Evolutionary conservation across 768 basidiomycete genomes (phyloP).

Genomic region (Rhizopogon roseolus): DNA sequence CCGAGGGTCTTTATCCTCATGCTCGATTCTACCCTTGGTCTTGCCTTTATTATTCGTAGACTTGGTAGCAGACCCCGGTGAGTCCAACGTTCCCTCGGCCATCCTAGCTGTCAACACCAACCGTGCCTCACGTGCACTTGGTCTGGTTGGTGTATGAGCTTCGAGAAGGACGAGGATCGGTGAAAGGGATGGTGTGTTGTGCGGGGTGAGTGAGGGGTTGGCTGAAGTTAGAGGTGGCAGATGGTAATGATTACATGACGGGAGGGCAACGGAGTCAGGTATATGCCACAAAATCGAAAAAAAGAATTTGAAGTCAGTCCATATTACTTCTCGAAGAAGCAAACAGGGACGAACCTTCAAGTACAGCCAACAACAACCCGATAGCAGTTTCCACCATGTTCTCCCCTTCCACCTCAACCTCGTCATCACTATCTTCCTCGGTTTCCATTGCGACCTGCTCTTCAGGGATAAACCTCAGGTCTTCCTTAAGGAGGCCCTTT

Average conservation of each 20-base stretch:
- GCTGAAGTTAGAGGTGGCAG: slow-evolving; percentile 4
- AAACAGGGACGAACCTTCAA: slow-evolving; percentile 61
- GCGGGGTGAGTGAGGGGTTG: neutral
- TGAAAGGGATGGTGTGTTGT: neutral
- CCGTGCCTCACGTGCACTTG: slow-evolving; percentile 70
- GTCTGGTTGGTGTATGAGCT: slow-evolving; percentile 34
- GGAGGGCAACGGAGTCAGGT: slow-evolving; percentile 13
- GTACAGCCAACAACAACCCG: slow-evolving; percentile 73
- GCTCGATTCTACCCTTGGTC: slow-evolving; percentile 29
- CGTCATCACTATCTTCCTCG: slow-evolving; percentile 57
- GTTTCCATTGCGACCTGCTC: slow-evolving; percentile 35
- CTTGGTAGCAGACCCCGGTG: slow-evolving; percentile 29
- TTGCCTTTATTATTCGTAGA: slow-evolving; percentile 16
- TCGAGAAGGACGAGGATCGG: neutral
- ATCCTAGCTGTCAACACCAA: slow-evolving; percentile 81
- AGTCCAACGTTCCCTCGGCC: slow-evolving; percentile 36
- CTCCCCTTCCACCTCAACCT: slow-evolving; percentile 37
- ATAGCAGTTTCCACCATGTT: slow-evolving; percentile 76
- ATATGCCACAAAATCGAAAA: neutral
- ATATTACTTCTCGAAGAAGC: neutral
- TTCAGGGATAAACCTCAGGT: slow-evolving; percentile 34
- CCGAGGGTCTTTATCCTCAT: slow-evolving; percentile 29
- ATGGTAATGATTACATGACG: slow-evolving; percentile 21
- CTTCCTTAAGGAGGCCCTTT: slow-evolving; percentile 25
- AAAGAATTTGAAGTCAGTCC: neutral